phyloP scores from a whole-genome alignment of 2,329 filamentous ascomycete genomes.

The Ceratocystis smalleyi region DNA sequence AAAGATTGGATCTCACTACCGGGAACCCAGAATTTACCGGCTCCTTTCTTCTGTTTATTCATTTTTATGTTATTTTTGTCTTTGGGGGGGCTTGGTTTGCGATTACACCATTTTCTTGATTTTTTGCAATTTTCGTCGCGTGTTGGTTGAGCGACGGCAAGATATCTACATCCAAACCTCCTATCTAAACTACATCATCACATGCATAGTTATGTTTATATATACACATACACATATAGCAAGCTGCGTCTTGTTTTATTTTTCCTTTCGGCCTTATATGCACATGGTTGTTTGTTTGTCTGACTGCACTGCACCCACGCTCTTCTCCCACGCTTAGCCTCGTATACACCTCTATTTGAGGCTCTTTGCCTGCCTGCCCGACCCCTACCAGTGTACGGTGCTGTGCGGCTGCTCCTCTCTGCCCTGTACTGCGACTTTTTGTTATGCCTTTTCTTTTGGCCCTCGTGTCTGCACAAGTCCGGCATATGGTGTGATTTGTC shows the following conservation, averaged over 20 bases:
- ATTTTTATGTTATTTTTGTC: not conserved
- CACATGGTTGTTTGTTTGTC: too few species aligned
- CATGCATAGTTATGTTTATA: not conserved
- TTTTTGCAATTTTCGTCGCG: not conserved
- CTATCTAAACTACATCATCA: not conserved
- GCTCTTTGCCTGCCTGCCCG: not conserved
- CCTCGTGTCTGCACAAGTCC: not conserved
- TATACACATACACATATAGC: not conserved
- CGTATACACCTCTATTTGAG: not conserved
- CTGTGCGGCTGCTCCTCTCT: too few species aligned
- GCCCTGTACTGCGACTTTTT: not conserved
- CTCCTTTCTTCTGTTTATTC: slow-evolving; percentile 6
- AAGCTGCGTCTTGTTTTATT: not conserved
- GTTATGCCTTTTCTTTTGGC: not conserved
- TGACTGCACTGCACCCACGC: too few species aligned
- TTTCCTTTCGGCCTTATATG: not conserved
- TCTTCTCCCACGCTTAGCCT: not conserved
- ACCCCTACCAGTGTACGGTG: not conserved
- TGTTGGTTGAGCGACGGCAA: too few species aligned
- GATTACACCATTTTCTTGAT: not conserved
- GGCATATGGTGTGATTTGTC: not conserved
- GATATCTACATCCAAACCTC: not conserved
- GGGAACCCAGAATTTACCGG: slow-evolving; percentile 5
- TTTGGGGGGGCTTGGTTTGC: not conserved
- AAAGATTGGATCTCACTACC: not conserved